phyloP scores from a whole-genome alignment of 768 basidiomycete species.

The Tremella mesenterica region DNA sequence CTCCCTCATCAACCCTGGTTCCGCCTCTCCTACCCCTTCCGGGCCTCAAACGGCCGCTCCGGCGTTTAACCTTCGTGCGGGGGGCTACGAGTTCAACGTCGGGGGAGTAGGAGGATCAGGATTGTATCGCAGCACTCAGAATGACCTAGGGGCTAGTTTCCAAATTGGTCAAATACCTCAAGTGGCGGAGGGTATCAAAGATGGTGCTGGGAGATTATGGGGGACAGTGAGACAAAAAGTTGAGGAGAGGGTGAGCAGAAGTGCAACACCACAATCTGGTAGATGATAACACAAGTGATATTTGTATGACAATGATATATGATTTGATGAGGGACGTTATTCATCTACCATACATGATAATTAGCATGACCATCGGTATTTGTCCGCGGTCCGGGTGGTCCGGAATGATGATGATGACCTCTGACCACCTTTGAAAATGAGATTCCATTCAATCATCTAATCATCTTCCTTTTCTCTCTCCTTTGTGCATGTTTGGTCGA shows the following conservation, averaged over 20 bases:
- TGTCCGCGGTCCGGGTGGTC: too few relatives aligned
- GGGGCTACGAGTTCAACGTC: conserved; percentile 84
- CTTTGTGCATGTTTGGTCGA: too few relatives aligned
- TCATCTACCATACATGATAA: too few relatives aligned
- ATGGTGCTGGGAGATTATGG: conserved; percentile 76
- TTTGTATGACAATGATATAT: too few relatives aligned
- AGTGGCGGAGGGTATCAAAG: conserved; percentile 70
- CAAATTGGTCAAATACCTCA: conserved; percentile 31
- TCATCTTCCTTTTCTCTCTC: too few relatives aligned
- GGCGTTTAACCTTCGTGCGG: conserved; percentile 79
- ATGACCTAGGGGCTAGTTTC: conserved; percentile 32
- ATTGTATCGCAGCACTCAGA: conserved; percentile 67
- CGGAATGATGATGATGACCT: too few relatives aligned
- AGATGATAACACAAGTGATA: too few relatives aligned
- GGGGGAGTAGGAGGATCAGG: conserved; percentile 77
- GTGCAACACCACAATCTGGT: conserved; percentile 31
- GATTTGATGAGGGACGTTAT: too few relatives aligned
- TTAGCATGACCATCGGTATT: too few relatives aligned
- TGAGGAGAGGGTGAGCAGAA: conserved; percentile 43
- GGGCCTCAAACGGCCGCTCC: conserved; percentile 7
- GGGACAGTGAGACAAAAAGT: conserved; percentile 82
- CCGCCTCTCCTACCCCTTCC: conserved; percentile 49
- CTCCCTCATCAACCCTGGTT: neutral
- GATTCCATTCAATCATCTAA: too few relatives aligned
- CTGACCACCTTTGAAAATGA: too few relatives aligned